These are phyloP conservation scores for Durio zibethinus DNA, from an alignment of 345 rosid genomes.

Conservation along the genomic window DNA sequence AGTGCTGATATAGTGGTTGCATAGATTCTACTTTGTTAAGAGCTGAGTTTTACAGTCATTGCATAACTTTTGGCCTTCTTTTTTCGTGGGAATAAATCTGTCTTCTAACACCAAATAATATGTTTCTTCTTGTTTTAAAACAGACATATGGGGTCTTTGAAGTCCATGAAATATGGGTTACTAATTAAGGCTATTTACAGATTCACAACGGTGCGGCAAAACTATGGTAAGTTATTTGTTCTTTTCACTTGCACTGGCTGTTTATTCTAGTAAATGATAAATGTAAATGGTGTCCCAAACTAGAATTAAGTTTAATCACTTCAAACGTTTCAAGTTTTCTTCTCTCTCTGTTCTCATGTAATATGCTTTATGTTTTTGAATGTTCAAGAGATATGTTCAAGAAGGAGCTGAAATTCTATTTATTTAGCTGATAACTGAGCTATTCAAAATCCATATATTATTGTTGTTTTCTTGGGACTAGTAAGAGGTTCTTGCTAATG, in stretches of 20 bases:
- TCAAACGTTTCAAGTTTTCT: not conserved
- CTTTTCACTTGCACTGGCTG: not conserved
- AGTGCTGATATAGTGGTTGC: not conserved
- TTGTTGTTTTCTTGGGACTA: not conserved
- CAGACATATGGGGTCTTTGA: conserved; percentile 88
- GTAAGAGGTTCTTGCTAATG: not conserved
- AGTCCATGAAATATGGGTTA: conserved; percentile 60
- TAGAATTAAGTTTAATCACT: not conserved
- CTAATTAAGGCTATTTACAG: conserved; percentile 68
- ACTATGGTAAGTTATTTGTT: conserved; percentile 54
- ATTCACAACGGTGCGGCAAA: conserved; percentile 72
- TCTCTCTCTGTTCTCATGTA: not conserved
- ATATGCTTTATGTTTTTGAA: not conserved
- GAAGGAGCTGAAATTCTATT: not conserved
- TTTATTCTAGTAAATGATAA: not conserved
- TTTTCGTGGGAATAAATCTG: not conserved
- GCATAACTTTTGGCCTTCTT: not conserved
- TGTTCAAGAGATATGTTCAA: not conserved
- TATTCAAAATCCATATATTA: not conserved
- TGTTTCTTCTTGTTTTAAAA: not conserved
- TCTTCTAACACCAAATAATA: not conserved
- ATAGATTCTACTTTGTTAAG: not conserved
- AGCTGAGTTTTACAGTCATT: conserved; percentile 3
- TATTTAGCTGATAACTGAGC: not conserved
- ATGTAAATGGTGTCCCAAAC: not conserved